Evolutionary conservation across 2,329 filamentous ascomycete species (phyloP).

Genomic region (Aspergillus japonicus): DNA sequence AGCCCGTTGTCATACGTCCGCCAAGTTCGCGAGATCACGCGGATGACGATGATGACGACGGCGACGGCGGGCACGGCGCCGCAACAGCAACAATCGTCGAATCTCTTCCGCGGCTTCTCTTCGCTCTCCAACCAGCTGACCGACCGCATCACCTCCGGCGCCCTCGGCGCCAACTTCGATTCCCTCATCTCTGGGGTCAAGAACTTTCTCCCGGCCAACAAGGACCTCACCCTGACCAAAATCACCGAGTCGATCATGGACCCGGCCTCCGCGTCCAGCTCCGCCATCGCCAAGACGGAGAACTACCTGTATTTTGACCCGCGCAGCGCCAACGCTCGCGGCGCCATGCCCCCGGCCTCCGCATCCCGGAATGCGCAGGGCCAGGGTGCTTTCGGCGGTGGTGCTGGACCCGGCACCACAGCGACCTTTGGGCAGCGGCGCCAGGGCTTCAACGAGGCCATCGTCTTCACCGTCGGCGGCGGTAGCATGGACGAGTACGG

Average conservation of each 20-base stretch:
- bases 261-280: constrained; percentile 81
- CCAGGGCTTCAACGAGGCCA: constrained; percentile 84
- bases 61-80: constrained; percentile 45
- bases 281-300: constrained; percentile 93
- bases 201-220: constrained; percentile 94
- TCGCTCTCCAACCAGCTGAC: constrained; percentile 89
- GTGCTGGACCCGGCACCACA: constrained; percentile 62
- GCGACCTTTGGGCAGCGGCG: constrained; percentile 88
- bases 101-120: constrained; percentile 90
- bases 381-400: constrained; percentile 40
- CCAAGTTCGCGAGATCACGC: constrained; percentile 88
- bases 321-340: constrained; percentile 85
- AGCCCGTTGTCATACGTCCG: constrained; percentile 80
- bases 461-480: constrained; percentile 93
- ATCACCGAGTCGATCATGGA: constrained; percentile 99
- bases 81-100: constrained; percentile 59
- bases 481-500: constrained; percentile 99
- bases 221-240: constrained; percentile 93
- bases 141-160: constrained; percentile 89
- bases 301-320: constrained; percentile 97
- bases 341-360: constrained; percentile 81
- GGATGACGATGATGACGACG: constrained; percentile 97
- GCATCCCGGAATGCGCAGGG: constrained; percentile 46
- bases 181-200: constrained; percentile 94
- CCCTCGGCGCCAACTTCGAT: constrained; percentile 84